Evolutionary conservation across 2,329 filamentous ascomycete species (phyloP), one percentile per base, ranked within the genome.

Genomic region (Chalaropsis thielavioides): DNA sequence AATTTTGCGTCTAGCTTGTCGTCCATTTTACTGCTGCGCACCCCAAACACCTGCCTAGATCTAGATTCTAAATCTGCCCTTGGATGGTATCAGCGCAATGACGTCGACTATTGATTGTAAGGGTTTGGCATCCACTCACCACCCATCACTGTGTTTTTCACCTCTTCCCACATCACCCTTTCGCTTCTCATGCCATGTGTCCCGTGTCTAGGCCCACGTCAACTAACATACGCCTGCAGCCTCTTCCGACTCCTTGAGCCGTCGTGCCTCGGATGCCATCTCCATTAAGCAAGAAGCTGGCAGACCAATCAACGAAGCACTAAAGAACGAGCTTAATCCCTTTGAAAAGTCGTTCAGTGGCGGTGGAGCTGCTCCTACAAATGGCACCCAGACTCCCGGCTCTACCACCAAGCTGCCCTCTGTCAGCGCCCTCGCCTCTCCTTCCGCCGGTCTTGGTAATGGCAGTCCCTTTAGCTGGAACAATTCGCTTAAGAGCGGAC

Each of bases 331-430:
- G 78, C 91, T 91, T 67, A 97, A 99, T 75, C 92, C 94, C 8
- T 97, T 99, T 72, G 94, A 97, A 74, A 90, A 94, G 76, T 96
- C 92, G 6, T 99, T 99, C 74, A 86, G 83, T 70, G 79, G 81
- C 68, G 78, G 78, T 64, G 76, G 80, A 27, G 38, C 38, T 27
- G 31, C 46, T 58, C 61, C 61, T 6, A 58, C 54, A 58, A 61
- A 56, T 27, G 62, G 65, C n/a, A 51, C 62, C 11, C 65, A 95
- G 74, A 95, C 92, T 40, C 91, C 92, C 17, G 89, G 90, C 70
- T 58, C 61, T n/a, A 87, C 83, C 69, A 85, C 84, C 67, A 87
- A 96, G 72, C 80, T 99, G 68, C 94, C 94, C 62, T 89, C 92
- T 17, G 91, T 97, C 70, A 91, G 91, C 59, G 83, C 91, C 68